Percentiles rank a stretch among this genome's conserved stretches.
Evolutionary conservation across 345 rosid genomes (phyloP).

Genomic region (Hypericum perforatum): DNA sequence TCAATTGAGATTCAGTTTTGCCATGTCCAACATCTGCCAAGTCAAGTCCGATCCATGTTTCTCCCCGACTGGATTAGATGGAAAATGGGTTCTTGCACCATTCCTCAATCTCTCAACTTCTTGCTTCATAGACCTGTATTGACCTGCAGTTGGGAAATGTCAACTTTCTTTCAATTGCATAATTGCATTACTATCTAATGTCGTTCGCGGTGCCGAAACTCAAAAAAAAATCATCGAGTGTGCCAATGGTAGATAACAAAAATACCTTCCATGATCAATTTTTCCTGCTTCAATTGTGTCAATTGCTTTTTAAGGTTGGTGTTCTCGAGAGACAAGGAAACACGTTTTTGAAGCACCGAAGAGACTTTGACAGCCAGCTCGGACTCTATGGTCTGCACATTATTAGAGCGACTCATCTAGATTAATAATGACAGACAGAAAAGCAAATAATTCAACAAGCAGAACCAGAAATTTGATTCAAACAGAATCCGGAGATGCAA

Average conservation of each 20-base stretch:
- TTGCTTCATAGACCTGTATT: conserved; percentile 45
- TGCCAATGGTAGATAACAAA: not conserved
- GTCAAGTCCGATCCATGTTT: conserved; percentile 23
- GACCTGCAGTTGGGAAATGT: conserved; percentile 23
- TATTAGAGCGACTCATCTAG: not conserved
- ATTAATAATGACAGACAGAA: too few relatives aligned
- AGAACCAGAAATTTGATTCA: too few relatives aligned
- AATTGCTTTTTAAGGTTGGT: conserved; percentile 50
- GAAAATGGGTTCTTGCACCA: conserved; percentile 23
- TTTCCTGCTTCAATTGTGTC: conserved; percentile 42
- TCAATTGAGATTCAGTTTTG: conserved; percentile 44
- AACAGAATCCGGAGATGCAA: too few relatives aligned
- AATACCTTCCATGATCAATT: conserved; percentile 49
- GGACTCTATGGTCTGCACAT: conserved; percentile 44
- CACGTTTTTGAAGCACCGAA: conserved; percentile 50
- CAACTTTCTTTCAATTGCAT: too few relatives aligned
- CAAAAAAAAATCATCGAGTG: not conserved
- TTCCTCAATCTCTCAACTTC: conserved; percentile 50
- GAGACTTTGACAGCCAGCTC: conserved; percentile 47
- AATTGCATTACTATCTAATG: too few relatives aligned
- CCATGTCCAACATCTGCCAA: conserved; percentile 49
- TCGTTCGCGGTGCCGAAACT: not conserved
- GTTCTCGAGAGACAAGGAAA: conserved; percentile 51
- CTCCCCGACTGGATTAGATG: conserved; percentile 22
- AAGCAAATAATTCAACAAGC: too few relatives aligned